These are phyloP conservation scores for Chlamydomonas asymmetrica DNA, from an alignment of 139 green algal species.

Conservation along the genomic window DNA sequence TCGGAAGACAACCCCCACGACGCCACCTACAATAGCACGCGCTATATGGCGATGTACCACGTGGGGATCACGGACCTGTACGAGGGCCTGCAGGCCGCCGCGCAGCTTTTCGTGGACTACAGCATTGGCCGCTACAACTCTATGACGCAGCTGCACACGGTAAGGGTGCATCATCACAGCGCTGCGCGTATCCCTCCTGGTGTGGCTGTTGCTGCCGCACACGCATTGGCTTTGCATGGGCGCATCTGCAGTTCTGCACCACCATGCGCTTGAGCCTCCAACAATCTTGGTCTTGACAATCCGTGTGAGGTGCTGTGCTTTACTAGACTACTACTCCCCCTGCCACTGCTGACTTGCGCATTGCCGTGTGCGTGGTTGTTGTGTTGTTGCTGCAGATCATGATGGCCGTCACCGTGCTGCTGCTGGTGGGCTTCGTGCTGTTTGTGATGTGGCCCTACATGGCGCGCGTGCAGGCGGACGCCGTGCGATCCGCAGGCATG, in stretches of 20 bases:
- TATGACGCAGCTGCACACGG: not conserved
- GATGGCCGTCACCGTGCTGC: not conserved
- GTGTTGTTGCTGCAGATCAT: not conserved
- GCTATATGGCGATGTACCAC: not conserved
- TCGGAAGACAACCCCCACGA: not conserved
- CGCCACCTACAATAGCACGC: not conserved
- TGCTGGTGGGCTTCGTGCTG: not conserved
- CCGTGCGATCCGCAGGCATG: not conserved
- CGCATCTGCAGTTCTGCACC: no score
- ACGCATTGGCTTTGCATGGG: no score
- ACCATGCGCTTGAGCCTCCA: no score
- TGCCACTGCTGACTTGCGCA: no score
- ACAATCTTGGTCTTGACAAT: no score
- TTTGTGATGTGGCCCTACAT: not conserved
- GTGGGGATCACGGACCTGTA: constrained; percentile 18
- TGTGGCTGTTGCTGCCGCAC: not conserved
- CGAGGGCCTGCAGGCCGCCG: constrained; percentile 8
- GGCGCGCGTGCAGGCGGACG: not conserved
- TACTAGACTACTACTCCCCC: no score
- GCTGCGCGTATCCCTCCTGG: not conserved
- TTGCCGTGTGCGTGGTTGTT: no score
- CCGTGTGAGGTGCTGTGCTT: no score
- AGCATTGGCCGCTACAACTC: constrained; percentile 6
- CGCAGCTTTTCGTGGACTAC: constrained; percentile 24
- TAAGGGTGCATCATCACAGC: not conserved